These are phyloP conservation scores for Hygrophorus pudorinus DNA, from an alignment of 768 basidiomycete species.

Conservation along the genomic window DNA sequence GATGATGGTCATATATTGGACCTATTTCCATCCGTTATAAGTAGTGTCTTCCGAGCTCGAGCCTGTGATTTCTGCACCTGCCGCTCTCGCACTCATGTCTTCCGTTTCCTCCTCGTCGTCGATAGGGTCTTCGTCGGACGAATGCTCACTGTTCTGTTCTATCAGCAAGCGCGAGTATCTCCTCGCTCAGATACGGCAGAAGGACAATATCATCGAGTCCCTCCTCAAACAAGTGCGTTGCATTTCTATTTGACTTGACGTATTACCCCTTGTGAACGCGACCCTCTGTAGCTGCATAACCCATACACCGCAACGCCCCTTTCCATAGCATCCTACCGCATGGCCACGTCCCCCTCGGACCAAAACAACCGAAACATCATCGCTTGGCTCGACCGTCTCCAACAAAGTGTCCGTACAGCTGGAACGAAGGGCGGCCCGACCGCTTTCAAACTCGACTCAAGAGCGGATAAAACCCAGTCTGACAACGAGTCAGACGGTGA, in stretches of 20 bases:
- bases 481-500: too few relatives aligned
- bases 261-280: neutral
- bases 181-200: conserved; percentile 77
- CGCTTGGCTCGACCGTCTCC: conserved; percentile 68
- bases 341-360: conserved; percentile 71
- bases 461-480: too few relatives aligned
- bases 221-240: conserved; percentile 66
- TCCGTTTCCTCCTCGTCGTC: conserved; percentile 17
- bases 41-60: too few relatives aligned
- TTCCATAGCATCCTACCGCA: conserved; percentile 67
- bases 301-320: conserved; percentile 74
- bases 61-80: conserved; percentile 5
- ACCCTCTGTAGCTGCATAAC: conserved; percentile 53
- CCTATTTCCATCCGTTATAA: too few relatives aligned
- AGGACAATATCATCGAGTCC: conserved; percentile 79
- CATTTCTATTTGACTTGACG: neutral
- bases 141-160: conserved; percentile 25
- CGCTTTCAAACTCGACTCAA: conserved; percentile 36
- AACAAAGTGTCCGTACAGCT: conserved; percentile 44
- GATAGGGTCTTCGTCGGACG: conserved; percentile 22
- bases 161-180: conserved; percentile 80
- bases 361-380: conserved; percentile 55
- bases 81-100: conserved; percentile 7
- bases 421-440: conserved; percentile 31
- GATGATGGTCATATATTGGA: too few relatives aligned